Percentiles rank a stretch among this genome's conserved stretches.
Evolutionary conservation across 177 flowering plant species (phyloP).

Genomic region (Vitis hybrid): DNA sequence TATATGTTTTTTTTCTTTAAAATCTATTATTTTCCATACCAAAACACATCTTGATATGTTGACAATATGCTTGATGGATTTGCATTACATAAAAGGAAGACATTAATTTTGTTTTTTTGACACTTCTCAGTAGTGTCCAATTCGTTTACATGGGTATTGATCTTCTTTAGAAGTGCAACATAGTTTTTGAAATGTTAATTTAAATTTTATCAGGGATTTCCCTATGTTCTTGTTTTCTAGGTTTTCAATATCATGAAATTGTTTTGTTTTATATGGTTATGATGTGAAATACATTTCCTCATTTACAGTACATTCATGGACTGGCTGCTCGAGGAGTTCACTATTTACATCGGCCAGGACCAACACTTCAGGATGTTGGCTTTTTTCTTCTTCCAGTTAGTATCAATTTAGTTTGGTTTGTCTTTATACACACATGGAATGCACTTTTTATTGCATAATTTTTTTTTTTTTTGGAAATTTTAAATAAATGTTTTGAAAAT

Average conservation of each 20-base stretch:
- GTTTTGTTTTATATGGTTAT: neutral
- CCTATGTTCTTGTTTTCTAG: neutral
- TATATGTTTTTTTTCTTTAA: too few species aligned
- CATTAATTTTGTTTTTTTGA: too few species aligned
- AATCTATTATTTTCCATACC: too few species aligned
- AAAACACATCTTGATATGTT: too few species aligned
- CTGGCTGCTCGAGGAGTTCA: constrained; percentile 97
- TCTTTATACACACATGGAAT: neutral
- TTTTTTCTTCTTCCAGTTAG: constrained; percentile 87
- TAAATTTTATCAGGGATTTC: neutral
- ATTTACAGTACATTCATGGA: constrained; percentile 86
- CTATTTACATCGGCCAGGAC: constrained; percentile 94
- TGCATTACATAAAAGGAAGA: too few species aligned
- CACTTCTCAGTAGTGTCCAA: too few species aligned
- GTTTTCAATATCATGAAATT: neutral
- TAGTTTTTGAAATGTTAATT: too few species aligned
- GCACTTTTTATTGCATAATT: neutral
- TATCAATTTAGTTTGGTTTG: constrained; percentile 1
- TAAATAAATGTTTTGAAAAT: neutral
- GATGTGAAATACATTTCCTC: neutral
- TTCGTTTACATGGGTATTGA: too few species aligned
- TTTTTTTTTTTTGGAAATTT: neutral
- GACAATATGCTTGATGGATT: too few species aligned
- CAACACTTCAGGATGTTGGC: constrained; percentile 91
- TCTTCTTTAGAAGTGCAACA: too few species aligned